phyloP scores from a whole-genome alignment of 176 grass and related monocot species.

The Chloris gayana region DNA sequence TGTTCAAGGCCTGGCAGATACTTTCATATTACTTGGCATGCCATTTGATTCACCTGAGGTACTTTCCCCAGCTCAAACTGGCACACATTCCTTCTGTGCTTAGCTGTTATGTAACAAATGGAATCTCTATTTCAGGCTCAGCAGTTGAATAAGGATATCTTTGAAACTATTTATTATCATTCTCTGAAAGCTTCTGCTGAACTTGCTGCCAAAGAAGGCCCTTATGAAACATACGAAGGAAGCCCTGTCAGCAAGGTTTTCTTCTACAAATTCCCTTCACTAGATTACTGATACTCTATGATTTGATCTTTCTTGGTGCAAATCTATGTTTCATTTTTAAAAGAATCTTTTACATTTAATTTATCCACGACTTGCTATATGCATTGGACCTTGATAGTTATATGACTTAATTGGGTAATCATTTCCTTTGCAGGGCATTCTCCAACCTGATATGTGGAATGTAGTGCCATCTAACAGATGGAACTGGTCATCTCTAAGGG shows the following conservation, averaged over 20 bases:
- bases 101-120: constrained; percentile 25
- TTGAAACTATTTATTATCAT: constrained; percentile 91
- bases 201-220: constrained; percentile 74
- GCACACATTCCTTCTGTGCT: constrained; percentile 1
- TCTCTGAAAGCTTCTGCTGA: constrained; percentile 88
- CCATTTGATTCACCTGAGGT: constrained; percentile 96
- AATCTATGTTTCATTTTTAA: neutral
- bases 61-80: neutral
- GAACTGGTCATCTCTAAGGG: constrained; percentile 75
- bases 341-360: neutral
- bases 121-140: constrained; percentile 70
- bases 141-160: constrained; percentile 88
- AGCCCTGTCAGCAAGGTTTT: constrained; percentile 92
- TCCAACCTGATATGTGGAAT: constrained; percentile 98
- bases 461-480: constrained; percentile 74
- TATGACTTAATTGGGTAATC: constrained; percentile 1
- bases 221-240: constrained; percentile 91
- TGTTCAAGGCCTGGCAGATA: constrained; percentile 92
- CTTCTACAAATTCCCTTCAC: constrained; percentile 15
- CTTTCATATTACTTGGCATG: constrained; percentile 98
- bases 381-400: neutral
- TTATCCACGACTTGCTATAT: neutral
- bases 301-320: neutral
- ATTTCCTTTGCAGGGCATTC: constrained; percentile 61
- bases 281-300: neutral